Evolutionary conservation across 164 flowering plant genomes (phyloP).

Genomic region (Chimonanthus praecox): DNA sequence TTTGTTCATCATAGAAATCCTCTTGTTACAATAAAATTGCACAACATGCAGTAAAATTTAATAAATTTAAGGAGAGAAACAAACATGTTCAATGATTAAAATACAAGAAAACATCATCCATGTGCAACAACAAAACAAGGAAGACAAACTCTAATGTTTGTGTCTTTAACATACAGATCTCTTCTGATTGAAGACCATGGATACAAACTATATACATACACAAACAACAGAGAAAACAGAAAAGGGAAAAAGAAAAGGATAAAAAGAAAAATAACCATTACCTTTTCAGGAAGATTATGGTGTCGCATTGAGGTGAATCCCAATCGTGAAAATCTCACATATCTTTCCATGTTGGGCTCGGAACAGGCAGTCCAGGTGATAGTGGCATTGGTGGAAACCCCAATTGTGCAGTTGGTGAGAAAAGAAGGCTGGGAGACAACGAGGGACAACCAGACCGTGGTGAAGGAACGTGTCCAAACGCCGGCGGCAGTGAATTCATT

Average conservation of each 20-base stretch:
- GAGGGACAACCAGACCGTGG: conserved; percentile 49
- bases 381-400: conserved; percentile 54
- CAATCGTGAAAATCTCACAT: conserved; percentile 15
- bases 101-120: no score
- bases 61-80: no score
- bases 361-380: conserved; percentile 51
- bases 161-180: neutral
- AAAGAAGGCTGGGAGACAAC: conserved; percentile 39
- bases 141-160: no score
- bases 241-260: neutral
- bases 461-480: conserved; percentile 11
- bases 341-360: conserved; percentile 62
- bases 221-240: neutral
- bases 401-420: conserved; percentile 44
- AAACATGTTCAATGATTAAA: no score
- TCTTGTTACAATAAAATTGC: no score
- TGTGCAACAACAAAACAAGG: no score
- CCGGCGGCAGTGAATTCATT: conserved; percentile 7
- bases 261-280: neutral
- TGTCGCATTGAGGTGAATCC: no score
- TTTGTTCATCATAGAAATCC: no score
- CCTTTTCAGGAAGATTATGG: neutral
- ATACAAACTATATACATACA: neutral
- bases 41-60: no score
- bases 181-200: neutral